Percentiles rank a stretch among this genome's conserved stretches.
Evolutionary conservation across 2,329 filamentous ascomycete genomes (phyloP).

Genomic region (Paracoccidioides brasiliensis): DNA sequence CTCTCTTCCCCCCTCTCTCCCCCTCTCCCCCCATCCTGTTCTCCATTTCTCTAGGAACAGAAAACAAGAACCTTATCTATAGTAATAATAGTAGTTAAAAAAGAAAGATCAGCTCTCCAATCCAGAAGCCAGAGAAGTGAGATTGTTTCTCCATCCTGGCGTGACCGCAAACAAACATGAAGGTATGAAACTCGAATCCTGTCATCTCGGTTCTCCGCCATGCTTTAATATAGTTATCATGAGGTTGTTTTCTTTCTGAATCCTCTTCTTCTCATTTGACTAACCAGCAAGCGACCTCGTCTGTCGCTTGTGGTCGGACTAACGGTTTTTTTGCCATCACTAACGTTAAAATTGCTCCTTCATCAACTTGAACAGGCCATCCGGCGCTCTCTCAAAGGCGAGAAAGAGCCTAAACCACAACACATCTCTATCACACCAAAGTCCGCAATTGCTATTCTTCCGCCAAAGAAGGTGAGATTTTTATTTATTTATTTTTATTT

Average conservation of each 20-base stretch:
- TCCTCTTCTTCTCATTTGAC: background rate
- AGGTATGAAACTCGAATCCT: slow-evolving; percentile 11
- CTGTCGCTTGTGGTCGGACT: background rate
- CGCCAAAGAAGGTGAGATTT: slow-evolving; percentile 71
- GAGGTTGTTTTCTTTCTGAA: background rate
- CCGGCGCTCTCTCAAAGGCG: slow-evolving; percentile 79
- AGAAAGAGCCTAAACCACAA: slow-evolving; percentile 58
- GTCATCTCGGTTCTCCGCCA: background rate
- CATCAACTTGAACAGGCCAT: slow-evolving; percentile 45
- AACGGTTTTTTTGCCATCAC: background rate
- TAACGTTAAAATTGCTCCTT: background rate
- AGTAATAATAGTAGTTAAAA: background rate
- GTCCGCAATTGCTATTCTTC: slow-evolving; percentile 74
- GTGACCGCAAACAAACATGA: slow-evolving; percentile 11
- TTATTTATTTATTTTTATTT: slow-evolving; percentile 14
- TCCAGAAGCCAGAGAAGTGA: background rate
- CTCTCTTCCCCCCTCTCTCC: background rate
- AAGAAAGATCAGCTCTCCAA: background rate
- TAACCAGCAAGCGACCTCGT: too few relatives aligned
- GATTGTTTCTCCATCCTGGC: slow-evolving; percentile 3
- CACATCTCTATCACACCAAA: slow-evolving; percentile 72
- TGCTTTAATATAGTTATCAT: background rate
- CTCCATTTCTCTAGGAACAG: background rate
- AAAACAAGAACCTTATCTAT: background rate
- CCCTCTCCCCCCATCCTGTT: background rate